Evolutionary conservation across 1,139 yeast species (phyloP).

Genomic region (Magnusiomyces sp.): DNA sequence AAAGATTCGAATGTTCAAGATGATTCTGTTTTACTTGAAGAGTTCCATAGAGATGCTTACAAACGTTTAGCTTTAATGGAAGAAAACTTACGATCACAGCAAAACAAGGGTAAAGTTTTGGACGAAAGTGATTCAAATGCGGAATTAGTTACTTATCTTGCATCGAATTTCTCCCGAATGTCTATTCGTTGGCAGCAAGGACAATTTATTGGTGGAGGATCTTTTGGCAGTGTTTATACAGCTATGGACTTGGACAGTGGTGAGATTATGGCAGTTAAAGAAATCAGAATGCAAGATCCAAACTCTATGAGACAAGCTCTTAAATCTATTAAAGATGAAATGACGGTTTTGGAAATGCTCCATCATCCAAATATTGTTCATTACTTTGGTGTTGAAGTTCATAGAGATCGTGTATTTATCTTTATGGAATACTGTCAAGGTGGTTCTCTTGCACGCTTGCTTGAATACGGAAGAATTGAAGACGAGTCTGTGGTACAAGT

Average conservation of each 20-base stretch:
- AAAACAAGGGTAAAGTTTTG: slow-evolving; percentile 74
- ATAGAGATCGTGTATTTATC: slow-evolving; percentile 86
- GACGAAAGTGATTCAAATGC: slow-evolving; percentile 84
- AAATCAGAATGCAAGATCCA: slow-evolving; percentile 81
- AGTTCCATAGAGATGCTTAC: slow-evolving; percentile 52
- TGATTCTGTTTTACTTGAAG: slow-evolving; percentile 51
- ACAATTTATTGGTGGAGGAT: slow-evolving; percentile 86
- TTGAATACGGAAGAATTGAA: slow-evolving; percentile 88
- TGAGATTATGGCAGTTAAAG: slow-evolving; percentile 94
- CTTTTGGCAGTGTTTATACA: slow-evolving; percentile 90
- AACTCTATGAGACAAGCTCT: slow-evolving; percentile 79
- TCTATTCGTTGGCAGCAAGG: slow-evolving; percentile 98
- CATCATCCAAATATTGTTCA: slow-evolving; percentile 95
- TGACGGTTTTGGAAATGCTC: slow-evolving; percentile 91
- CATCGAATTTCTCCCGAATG: slow-evolving; percentile 83
- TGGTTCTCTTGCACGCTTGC: slow-evolving; percentile 77
- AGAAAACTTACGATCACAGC: slow-evolving; percentile 40
- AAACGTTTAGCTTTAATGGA: slow-evolving; percentile 54
- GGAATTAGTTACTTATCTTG: slow-evolving; percentile 75
- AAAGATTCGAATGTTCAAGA: no score
- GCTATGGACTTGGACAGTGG: slow-evolving; percentile 93
- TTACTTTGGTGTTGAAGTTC: slow-evolving; percentile 95
- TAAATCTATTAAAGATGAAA: slow-evolving; percentile 87
- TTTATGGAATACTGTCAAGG: slow-evolving; percentile 98
- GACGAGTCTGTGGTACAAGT: slow-evolving; percentile 91